These are phyloP conservation scores for Blastobotrys ciferrii DNA, from an alignment of 1,139 yeast species.

Conservation along the genomic window DNA sequence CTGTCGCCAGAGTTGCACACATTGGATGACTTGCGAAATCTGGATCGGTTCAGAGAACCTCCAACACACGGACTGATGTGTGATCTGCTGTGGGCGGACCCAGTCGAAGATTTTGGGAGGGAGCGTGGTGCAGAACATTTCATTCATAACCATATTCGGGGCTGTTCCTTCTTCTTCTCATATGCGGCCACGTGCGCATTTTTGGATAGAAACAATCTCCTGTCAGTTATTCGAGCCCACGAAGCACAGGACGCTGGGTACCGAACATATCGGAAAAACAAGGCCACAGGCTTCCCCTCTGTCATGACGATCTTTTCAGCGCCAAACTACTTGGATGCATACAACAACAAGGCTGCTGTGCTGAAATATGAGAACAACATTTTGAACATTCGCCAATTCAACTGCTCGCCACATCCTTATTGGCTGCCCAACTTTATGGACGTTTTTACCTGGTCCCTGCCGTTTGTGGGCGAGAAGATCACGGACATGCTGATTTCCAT, in stretches of 20 bases:
- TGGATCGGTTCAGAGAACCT: slow-evolving; percentile 87
- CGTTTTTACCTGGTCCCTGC: slow-evolving; percentile 95
- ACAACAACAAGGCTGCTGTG: slow-evolving; percentile 95
- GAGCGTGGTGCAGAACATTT: slow-evolving; percentile 59
- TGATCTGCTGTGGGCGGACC: slow-evolving; percentile 96
- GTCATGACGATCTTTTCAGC: slow-evolving; percentile 92
- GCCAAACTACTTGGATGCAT: slow-evolving; percentile 90
- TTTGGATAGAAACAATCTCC: slow-evolving; percentile 71
- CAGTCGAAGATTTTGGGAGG: slow-evolving; percentile 81
- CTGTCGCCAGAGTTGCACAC: slow-evolving; percentile 78
- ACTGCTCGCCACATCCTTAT: slow-evolving; percentile 91
- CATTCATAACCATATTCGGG: slow-evolving; percentile 73
- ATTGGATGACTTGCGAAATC: slow-evolving; percentile 63
- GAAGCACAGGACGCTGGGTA: slow-evolving; percentile 98
- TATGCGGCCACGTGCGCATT: slow-evolving; percentile 83
- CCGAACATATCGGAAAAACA: slow-evolving; percentile 86
- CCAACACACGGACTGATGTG: slow-evolving; percentile 95
- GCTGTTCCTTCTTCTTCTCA: slow-evolving; percentile 89
- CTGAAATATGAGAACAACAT: slow-evolving; percentile 85
- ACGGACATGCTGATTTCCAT: slow-evolving; percentile 92
- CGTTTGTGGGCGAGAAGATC: slow-evolving; percentile 94
- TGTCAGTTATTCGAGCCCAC: slow-evolving; percentile 89
- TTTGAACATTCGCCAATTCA: slow-evolving; percentile 94
- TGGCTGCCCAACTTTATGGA: slow-evolving; percentile 98
- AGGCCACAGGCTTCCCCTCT: slow-evolving; percentile 88